Percentiles rank a stretch among this genome's conserved stretches.
phyloP scores from a whole-genome alignment of 2,329 filamentous ascomycete species.

The Penicillium olsonii region DNA sequence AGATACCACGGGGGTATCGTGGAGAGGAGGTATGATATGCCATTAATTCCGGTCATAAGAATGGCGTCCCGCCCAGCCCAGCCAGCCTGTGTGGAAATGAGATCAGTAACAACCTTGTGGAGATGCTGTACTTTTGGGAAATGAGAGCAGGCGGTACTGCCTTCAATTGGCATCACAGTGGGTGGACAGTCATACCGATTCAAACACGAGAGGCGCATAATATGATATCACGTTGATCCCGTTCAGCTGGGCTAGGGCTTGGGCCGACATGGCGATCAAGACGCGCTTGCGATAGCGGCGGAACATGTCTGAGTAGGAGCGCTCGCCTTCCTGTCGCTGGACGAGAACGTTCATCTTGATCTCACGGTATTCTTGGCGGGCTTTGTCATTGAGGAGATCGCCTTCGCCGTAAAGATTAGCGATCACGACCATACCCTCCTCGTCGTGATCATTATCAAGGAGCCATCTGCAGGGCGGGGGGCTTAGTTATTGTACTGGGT shows the following conservation, averaged over 20 bases:
- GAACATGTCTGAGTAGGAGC: slow-evolving; percentile 93
- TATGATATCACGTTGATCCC: slow-evolving; percentile 99
- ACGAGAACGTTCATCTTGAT: slow-evolving; percentile 98
- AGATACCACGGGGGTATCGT: slow-evolving; percentile 97
- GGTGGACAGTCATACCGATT: slow-evolving; percentile 56
- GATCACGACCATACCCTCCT: slow-evolving; percentile 97
- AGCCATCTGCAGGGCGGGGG: slow-evolving; percentile 71
- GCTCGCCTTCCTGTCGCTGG: slow-evolving; percentile 90
- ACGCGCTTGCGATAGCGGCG: slow-evolving; percentile 86
- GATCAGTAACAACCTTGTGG: background rate
- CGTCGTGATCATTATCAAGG: slow-evolving; percentile 94
- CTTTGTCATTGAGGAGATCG: slow-evolving; percentile 90
- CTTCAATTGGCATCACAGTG: background rate
- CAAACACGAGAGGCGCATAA: slow-evolving; percentile 94
- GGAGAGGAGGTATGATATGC: slow-evolving; percentile 83
- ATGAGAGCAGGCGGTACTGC: too few species aligned
- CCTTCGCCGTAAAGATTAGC: slow-evolving; percentile 95
- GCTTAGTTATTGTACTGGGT: slow-evolving; percentile 26
- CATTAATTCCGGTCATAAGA: slow-evolving; percentile 96
- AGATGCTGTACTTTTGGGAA: background rate
- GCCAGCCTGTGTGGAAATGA: slow-evolving; percentile 58
- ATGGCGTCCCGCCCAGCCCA: slow-evolving; percentile 89
- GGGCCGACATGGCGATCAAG: slow-evolving; percentile 98
- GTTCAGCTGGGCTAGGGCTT: slow-evolving; percentile 92
- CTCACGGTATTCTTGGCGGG: slow-evolving; percentile 92